Evolutionary conservation across 192 early-diverging fungal genomes (phyloP), one percentile per base, ranked within the genome.

Genomic region (Coemansia umbellata): DNA sequence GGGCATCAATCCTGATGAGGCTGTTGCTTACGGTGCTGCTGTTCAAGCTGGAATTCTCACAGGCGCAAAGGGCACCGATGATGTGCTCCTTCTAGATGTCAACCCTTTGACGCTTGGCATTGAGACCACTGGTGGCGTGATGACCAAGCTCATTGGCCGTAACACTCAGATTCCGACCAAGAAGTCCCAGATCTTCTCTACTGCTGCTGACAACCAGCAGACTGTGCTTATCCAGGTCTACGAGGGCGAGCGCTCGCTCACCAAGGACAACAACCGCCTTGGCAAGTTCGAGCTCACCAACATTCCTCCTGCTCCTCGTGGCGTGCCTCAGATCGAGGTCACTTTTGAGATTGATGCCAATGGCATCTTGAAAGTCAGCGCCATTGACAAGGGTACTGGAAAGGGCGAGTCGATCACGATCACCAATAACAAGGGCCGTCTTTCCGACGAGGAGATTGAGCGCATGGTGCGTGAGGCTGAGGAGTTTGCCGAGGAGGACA

Each of bases 1-100:
- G 86, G 89, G 90, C 60, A 94, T 97, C 69, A 97, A 97, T 84
- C 93, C 93, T 61, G 95, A 97, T 79, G 95, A 97, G 81, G 95
- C 93, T 63, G 95, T 97, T 53, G 95, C 95, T 40, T 95, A 92
- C 60, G 95, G 95, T 81, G 95, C 95, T 43, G 93, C 95, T 50
- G 91, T 97, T 50, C 93, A 95, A 81, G 95, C 86, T 50, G 95
- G 88, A 77, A 86, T 94, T 56, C 82, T 95, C 56, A 78, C 80
- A 61, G 91, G 91, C 58, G 84, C 87, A 39, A 62, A 80, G 56
- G 67, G 76, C 42, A 79, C 82, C 30, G 63, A 78, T 32, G 80
- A 84, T 22, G 66, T 97, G 42, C 63, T 95, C 50, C 79, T 97
- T 33, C 79, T 97, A 55, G 94, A 97, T 68, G 93, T 97, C 50